Evolutionary conservation across 495 filamentous ascomycete species (phyloP).

Genomic region (Aspergillus egyptiacus): DNA sequence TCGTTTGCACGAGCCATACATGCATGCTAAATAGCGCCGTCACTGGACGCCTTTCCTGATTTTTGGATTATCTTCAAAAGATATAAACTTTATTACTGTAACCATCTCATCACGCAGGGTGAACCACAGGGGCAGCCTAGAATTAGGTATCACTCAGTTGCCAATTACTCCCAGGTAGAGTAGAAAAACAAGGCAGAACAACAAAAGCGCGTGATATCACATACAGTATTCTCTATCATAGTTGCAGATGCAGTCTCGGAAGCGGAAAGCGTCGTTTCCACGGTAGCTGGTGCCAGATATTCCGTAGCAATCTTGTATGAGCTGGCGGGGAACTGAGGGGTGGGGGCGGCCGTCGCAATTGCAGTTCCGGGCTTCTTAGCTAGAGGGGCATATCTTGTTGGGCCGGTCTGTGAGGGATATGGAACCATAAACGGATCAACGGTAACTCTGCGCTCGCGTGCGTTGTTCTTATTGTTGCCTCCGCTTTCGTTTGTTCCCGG

Average conservation of each 20-base stretch:
- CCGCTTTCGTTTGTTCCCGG: constrained; percentile 17
- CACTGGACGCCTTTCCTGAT: no score
- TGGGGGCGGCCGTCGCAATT: constrained; percentile 52
- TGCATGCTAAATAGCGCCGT: not conserved
- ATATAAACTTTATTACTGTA: no score
- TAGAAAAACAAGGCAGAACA: not conserved
- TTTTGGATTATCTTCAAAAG: no score
- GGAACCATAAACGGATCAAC: constrained; percentile 43
- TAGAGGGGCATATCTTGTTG: constrained; percentile 68
- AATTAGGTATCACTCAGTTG: not conserved
- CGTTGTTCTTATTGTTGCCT: constrained; percentile 17
- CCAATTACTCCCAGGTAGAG: not conserved
- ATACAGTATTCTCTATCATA: constrained; percentile 61
- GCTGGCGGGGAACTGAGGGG: constrained; percentile 58
- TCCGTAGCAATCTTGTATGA: constrained; percentile 53
- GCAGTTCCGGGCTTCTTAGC: constrained; percentile 58
- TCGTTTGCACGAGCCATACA: not conserved
- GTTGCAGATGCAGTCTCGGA: constrained; percentile 49
- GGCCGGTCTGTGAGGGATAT: constrained; percentile 58
- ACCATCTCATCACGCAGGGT: constrained; percentile 31
- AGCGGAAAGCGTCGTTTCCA: constrained; percentile 57
- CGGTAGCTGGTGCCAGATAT: constrained; percentile 48
- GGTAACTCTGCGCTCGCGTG: constrained; percentile 1
- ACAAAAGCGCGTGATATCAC: constrained; percentile 18
- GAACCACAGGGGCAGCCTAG: constrained; percentile 35